phyloP scores from a whole-genome alignment of 2,329 filamentous ascomycete species.

The Ophiocordyceps polyrhachis-furcata region DNA sequence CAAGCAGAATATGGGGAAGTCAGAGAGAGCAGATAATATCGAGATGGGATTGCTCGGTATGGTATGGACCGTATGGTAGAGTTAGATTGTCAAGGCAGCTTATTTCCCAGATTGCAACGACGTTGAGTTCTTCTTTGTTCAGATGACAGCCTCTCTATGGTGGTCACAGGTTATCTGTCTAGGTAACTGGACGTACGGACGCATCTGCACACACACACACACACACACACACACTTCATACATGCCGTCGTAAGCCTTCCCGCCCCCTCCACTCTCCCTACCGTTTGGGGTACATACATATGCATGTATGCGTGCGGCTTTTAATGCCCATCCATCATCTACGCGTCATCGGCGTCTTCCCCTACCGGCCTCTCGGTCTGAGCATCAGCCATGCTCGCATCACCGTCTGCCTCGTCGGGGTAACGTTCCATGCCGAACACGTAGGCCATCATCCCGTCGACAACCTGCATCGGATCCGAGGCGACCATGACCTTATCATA shows the following conservation, averaged over 20 bases:
- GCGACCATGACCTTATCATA: slow-evolving; percentile 12
- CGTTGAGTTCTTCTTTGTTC: neutral
- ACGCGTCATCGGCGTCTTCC: slow-evolving; percentile 1
- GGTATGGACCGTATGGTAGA: neutral
- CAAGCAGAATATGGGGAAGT: neutral
- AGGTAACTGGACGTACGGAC: too few species aligned
- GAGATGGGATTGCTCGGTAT: neutral
- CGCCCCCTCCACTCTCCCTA: too few species aligned
- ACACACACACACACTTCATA: too few species aligned
- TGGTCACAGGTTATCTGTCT: too few species aligned
- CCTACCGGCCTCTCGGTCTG: slow-evolving; percentile 1
- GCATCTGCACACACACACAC: too few species aligned
- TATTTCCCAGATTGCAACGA: neutral
- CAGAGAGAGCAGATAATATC: neutral
- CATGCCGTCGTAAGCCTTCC: too few species aligned
- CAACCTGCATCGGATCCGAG: slow-evolving; percentile 9
- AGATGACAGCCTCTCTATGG: neutral
- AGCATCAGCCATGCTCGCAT: slow-evolving; percentile 5
- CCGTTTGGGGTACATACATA: too few species aligned
- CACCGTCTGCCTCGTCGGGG: slow-evolving; percentile 1
- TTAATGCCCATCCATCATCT: too few species aligned
- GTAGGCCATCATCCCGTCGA: slow-evolving; percentile 8
- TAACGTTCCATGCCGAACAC: slow-evolving; percentile 7
- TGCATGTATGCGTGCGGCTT: too few species aligned
- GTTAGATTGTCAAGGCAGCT: neutral